These are phyloP conservation scores for Detonula confervacea DNA, from an alignment of 352 stramenopile species.

Conservation along the genomic window DNA sequence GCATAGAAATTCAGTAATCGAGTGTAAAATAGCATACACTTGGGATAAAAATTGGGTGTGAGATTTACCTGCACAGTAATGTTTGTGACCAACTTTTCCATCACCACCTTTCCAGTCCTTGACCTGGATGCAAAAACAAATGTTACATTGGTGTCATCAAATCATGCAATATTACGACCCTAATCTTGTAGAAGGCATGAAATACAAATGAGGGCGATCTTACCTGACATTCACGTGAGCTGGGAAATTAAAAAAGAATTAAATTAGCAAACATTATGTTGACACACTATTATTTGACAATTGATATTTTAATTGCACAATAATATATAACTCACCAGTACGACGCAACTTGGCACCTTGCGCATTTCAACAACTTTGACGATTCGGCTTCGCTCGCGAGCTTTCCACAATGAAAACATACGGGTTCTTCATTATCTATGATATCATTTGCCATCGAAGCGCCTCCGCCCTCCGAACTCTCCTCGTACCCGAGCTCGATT, in stretches of 20 bases:
- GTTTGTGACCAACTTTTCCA: slow-evolving; percentile 68
- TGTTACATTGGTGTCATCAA: neutral
- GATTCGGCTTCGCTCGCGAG: slow-evolving; percentile 10
- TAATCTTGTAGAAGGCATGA: too few species aligned
- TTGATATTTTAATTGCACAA: neutral
- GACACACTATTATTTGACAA: too few species aligned
- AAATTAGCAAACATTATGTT: neutral
- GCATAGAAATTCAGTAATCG: too few species aligned
- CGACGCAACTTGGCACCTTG: slow-evolving; percentile 63
- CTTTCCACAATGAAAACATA: slow-evolving; percentile 75
- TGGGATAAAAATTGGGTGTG: neutral
- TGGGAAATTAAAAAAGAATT: slow-evolving; percentile 1
- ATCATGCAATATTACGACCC: too few species aligned
- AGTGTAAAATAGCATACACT: slow-evolving; percentile 10
- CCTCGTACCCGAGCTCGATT: slow-evolving; percentile 77
- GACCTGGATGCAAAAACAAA: slow-evolving; percentile 21
- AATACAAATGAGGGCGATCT: too few species aligned
- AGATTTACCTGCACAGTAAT: slow-evolving; percentile 58
- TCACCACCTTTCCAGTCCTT: slow-evolving; percentile 75
- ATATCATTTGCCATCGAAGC: slow-evolving; percentile 2
- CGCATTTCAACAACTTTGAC: slow-evolving; percentile 54
- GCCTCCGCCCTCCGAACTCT: neutral
- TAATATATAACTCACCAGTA: slow-evolving; percentile 54
- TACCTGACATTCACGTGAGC: slow-evolving; percentile 72
- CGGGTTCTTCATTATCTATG: slow-evolving; percentile 11